These are phyloP conservation scores for Nakaseomyces nivariensis DNA, from an alignment of 1,139 yeast species.

Conservation along the genomic window DNA sequence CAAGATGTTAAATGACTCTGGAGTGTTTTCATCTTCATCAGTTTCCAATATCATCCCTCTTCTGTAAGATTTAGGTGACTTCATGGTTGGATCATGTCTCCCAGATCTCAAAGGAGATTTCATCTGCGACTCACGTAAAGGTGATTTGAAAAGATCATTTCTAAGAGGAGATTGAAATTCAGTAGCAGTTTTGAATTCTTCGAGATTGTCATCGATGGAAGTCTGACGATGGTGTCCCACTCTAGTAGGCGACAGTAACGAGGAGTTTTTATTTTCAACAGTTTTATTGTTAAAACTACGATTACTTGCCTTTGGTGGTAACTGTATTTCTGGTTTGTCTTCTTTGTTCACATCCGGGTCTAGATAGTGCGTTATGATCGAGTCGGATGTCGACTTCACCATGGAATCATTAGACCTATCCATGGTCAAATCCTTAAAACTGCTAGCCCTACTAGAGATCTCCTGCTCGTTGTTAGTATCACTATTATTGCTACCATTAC, in stretches of 20 bases:
- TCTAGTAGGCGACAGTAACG: slow-evolving; percentile 1
- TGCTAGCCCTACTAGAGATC: background rate
- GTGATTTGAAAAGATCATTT: background rate
- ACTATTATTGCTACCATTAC: background rate
- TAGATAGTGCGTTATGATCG: background rate
- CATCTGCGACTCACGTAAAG: background rate
- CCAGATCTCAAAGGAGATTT: slow-evolving; percentile 6
- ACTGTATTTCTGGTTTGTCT: background rate
- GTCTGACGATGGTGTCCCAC: background rate
- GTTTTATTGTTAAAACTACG: background rate
- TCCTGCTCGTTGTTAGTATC: background rate
- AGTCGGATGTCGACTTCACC: slow-evolving; percentile 1
- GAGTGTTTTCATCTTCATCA: slow-evolving; percentile 4
- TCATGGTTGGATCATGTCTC: background rate
- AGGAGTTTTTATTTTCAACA: background rate
- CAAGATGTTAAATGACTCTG: background rate
- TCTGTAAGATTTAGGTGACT: slow-evolving; percentile 9
- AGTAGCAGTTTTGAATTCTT: slow-evolving; percentile 1
- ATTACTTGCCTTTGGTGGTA: background rate
- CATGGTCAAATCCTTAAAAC: background rate
- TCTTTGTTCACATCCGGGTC: background rate
- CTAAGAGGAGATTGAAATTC: slow-evolving; percentile 1
- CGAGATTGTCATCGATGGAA: background rate
- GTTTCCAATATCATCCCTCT: slow-evolving; percentile 9
- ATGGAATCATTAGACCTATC: background rate